Conservation (phyloP, 495 filamentous ascomycete species). For the Chlorociboria aeruginascens region DNA sequence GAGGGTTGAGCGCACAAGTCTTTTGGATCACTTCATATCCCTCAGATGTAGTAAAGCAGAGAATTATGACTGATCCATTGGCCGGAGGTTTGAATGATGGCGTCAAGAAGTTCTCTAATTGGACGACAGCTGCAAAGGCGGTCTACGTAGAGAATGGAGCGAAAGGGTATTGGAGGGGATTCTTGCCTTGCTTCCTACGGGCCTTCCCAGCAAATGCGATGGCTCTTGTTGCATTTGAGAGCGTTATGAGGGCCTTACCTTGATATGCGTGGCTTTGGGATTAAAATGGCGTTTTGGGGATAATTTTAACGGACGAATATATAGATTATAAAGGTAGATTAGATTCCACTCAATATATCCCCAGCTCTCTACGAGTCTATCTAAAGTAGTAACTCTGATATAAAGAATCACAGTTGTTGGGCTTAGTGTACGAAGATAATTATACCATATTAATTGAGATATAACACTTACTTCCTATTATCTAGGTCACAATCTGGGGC, state of each 20-base stretch:
- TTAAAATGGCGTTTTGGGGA: neutral
- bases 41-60: conserved; percentile 90
- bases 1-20: conserved; percentile 79
- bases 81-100: conserved; percentile 59
- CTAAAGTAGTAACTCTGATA: too few species aligned
- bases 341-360: too few species aligned
- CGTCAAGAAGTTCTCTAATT: conserved; percentile 53
- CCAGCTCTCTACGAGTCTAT: too few species aligned
- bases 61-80: conserved; percentile 91
- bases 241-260: conserved; percentile 71
- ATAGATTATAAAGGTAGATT: neutral
- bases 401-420: too few species aligned
- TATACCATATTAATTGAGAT: too few species aligned
- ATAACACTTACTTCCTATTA: too few species aligned
- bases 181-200: conserved; percentile 82
- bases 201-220: conserved; percentile 96
- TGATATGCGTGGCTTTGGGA: conserved; percentile 13
- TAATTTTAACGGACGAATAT: too few species aligned
- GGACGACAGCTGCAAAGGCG: conserved; percentile 68
- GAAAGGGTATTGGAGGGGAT: conserved; percentile 86
- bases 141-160: conserved; percentile 64
- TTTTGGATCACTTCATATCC: conserved; percentile 93
- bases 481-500: too few species aligned
- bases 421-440: too few species aligned
- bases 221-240: conserved; percentile 88